Evolutionary conservation across 1,284 basidiomycete genomes (phyloP), one percentile per base, ranked within the genome.

Genomic region (Irpex lacteus): DNA sequence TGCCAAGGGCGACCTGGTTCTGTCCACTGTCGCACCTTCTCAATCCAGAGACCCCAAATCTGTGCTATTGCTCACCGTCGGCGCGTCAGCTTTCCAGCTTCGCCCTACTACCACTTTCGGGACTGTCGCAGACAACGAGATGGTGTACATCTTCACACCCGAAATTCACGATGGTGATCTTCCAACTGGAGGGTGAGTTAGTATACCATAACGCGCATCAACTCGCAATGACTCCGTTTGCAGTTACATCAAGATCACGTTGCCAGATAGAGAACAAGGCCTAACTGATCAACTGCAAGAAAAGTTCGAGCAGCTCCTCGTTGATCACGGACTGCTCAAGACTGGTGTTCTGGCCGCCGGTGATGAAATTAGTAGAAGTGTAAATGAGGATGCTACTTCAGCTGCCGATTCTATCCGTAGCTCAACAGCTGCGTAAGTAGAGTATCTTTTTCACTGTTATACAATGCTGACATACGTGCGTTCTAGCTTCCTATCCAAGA

Each of bases 261-360:
- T 76, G 1, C 74, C 74, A 5, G 65, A 70, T 4, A 60, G 50
- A 47, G 64, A 66, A n/a, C 66, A 66, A 32, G 65, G 63, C 37
- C 60, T 65, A 26, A 59, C 71, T 26, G 66, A 69, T 38, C 58
- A 64, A 36, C 63, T 71, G 19, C 73, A 73, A 64, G 72, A 71
- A 36, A 63, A 59, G 60, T 74, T 75, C 60, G 74, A 75, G 65
- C 66, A 71, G 62, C 61, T 72, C 8, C 66, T 75, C 38, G 66
- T 76, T n/a, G 66, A 71, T 36, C 65, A 71, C 56, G 72, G 72
- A 2, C 68, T 76, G 11, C 62, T 74, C 57, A 73, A 74, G 53
- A 72, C 69, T 47, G 74, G 74, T 2, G 60, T 74, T 37, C 69
- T 68, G 37, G 73, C 73, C 32, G 65, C 65, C 11, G 69, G 70